These are phyloP conservation scores for Castanea sativa DNA, from an alignment of 306 rosid genomes.

Conservation along the genomic window DNA sequence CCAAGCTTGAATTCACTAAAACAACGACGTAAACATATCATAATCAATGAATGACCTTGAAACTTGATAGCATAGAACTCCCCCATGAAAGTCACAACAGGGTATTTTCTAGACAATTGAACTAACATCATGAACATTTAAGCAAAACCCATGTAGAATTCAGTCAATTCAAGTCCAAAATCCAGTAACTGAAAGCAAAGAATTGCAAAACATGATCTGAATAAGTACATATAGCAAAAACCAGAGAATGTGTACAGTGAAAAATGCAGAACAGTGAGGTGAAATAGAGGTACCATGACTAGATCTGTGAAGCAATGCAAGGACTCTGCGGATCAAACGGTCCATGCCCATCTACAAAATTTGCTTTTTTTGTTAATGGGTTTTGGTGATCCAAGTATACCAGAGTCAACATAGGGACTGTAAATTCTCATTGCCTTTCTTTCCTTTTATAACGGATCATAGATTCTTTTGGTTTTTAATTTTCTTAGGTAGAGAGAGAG, in stretches of 20 bases:
- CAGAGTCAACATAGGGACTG: background rate
- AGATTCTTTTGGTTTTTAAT: background rate
- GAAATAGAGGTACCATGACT: constrained; percentile 50
- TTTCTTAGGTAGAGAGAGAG: background rate
- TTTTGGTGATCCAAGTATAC: constrained; percentile 16
- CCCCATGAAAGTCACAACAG: background rate
- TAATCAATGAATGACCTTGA: background rate
- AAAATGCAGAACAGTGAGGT: background rate
- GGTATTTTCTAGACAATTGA: background rate
- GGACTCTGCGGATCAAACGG: constrained; percentile 61
- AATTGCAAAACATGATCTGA: background rate
- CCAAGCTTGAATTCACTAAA: background rate
- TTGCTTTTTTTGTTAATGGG: background rate
- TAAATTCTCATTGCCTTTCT: background rate
- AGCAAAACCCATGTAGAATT: background rate
- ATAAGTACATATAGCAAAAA: background rate
- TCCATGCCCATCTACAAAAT: constrained; percentile 28
- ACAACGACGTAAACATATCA: background rate
- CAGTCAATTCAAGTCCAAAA: background rate
- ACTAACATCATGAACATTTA: background rate
- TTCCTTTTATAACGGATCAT: background rate
- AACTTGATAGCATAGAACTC: background rate
- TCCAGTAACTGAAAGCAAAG: too few relatives aligned
- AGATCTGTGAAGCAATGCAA: constrained; percentile 78
- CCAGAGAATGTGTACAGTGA: too few relatives aligned